A percentile compares a stretch with the other conserved stretches of the same genome.
Evolutionary conservation across 2,329 filamentous ascomycete species (phyloP).

Genomic region (Gliomastix tumulicola): DNA sequence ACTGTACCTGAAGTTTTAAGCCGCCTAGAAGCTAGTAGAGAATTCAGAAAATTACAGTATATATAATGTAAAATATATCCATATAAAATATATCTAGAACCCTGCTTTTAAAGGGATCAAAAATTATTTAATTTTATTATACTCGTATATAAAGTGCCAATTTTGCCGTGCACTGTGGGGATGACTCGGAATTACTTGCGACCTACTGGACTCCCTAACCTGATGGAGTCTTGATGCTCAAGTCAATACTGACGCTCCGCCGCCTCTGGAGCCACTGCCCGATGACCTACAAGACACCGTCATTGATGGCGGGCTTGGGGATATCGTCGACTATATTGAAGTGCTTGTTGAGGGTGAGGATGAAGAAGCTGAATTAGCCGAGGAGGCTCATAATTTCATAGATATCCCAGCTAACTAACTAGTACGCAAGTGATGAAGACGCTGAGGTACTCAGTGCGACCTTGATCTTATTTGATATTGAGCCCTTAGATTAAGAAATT

Average conservation of each 20-base stretch:
- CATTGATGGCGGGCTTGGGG: not conserved
- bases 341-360: not conserved
- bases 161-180: too few relatives aligned
- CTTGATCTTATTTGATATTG: conserved; percentile 55
- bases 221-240: conserved; percentile 19
- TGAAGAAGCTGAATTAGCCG: not conserved
- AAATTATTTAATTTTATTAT: too few relatives aligned
- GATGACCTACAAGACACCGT: conserved; percentile 22
- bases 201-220: conserved; percentile 30
- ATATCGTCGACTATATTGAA: not conserved
- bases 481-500: conserved; percentile 46
- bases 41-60: too few relatives aligned
- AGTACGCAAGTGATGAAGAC: conserved; percentile 49
- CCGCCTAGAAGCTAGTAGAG: too few relatives aligned
- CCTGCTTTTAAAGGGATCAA: too few relatives aligned
- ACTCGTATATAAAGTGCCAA: too few relatives aligned
- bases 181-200: too few relatives aligned
- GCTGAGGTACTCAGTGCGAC: conserved; percentile 47
- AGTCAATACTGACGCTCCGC: conserved; percentile 9
- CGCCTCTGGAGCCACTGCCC: conserved; percentile 12
- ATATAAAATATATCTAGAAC: too few relatives aligned
- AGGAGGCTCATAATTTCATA: too few relatives aligned
- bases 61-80: too few relatives aligned
- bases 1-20: too few relatives aligned
- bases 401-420: too few relatives aligned